Base-by-base conservation (phyloP, 129 eudicot species). In the Ambrosia trifida region DNA sequence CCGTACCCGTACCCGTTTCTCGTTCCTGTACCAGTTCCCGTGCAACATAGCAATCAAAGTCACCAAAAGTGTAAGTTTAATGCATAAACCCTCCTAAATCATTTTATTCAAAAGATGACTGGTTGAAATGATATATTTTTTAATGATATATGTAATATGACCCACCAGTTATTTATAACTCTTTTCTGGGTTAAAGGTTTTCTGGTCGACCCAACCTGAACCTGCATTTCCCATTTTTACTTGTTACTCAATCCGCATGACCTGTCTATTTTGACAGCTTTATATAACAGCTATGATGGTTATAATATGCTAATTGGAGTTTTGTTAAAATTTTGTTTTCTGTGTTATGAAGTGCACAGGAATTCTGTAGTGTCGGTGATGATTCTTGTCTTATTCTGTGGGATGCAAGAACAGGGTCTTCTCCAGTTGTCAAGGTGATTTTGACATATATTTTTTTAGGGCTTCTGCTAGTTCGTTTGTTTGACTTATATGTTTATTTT, bases 361-460 rank as follows among this genome's bases (percentile, higher is more conserved):
- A 94, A 72, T 94, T 90, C 78, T 94, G 97, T 70, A 94, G 97
- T 73, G 99, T 94, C 74, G 99, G 97, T 66, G 99, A 90, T 73
- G 99, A 94, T 81, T 87, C 97, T 45, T 87, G 99, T 90, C 97
- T 94, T 56, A 90, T 94, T 72, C 70, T 94, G 50, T 94, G 97
- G 99, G 99, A 94, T 81, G 96, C 96, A 11, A 79, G 99, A 81
- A 83, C 87, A 5, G 95, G 97, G 54, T 61, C 78, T 75, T 65
- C 83, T 68, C 99, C 97, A 6, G 97, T 69, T 52, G 82, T 90
- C 44, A 90, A 90, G 97, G 99, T 94, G 65, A 70, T 24, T 73
- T 72, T 56, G 9, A 30, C 18, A 46, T 56, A 50, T 30, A 61
- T 18, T 76, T 31, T 31, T 79, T 24, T 59, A 59, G 18, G 43